Percentiles rank a stretch among this genome's conserved stretches.
These are phyloP conservation scores for Phanerochaete carnosa DNA, from an alignment of 768 basidiomycete species.

Conservation along the genomic window DNA sequence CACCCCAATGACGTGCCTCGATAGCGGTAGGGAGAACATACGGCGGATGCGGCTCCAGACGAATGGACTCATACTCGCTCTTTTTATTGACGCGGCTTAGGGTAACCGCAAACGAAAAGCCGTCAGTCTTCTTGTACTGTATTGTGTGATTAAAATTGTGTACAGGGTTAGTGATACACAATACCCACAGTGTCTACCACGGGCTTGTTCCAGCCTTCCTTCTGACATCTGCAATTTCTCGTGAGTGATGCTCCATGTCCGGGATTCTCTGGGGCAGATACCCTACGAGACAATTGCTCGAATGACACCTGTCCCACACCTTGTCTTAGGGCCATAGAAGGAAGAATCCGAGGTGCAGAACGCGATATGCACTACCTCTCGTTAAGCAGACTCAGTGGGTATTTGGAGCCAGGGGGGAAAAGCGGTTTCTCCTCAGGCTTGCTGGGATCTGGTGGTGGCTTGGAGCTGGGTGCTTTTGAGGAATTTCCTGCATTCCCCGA, in stretches of 20 bases:
- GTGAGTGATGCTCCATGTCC: not conserved
- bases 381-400: slow-evolving; percentile 71
- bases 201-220: slow-evolving; percentile 86
- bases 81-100: slow-evolving; percentile 70
- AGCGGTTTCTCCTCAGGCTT: slow-evolving; percentile 49
- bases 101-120: slow-evolving; percentile 65
- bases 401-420: slow-evolving; percentile 85
- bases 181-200: slow-evolving; percentile 64
- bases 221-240: slow-evolving; percentile 62
- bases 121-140: slow-evolving; percentile 39
- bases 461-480: slow-evolving; percentile 43
- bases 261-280: not conserved
- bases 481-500: slow-evolving; percentile 91
- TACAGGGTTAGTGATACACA: not conserved
- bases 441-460: slow-evolving; percentile 16
- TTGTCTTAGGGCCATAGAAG: not conserved
- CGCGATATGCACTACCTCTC: slow-evolving; percentile 52
- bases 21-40: slow-evolving; percentile 61
- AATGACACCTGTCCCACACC: not conserved
- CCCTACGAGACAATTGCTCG: not conserved
- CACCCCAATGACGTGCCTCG: slow-evolving; percentile 91
- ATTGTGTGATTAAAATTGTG: slow-evolving; percentile 11
- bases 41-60: slow-evolving; percentile 71
- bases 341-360: not conserved
- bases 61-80: slow-evolving; percentile 63